Evolutionary conservation across 2,329 filamentous ascomycete species (phyloP), one percentile per base, ranked within the genome.

Genomic region (Claviceps spartinae): DNA sequence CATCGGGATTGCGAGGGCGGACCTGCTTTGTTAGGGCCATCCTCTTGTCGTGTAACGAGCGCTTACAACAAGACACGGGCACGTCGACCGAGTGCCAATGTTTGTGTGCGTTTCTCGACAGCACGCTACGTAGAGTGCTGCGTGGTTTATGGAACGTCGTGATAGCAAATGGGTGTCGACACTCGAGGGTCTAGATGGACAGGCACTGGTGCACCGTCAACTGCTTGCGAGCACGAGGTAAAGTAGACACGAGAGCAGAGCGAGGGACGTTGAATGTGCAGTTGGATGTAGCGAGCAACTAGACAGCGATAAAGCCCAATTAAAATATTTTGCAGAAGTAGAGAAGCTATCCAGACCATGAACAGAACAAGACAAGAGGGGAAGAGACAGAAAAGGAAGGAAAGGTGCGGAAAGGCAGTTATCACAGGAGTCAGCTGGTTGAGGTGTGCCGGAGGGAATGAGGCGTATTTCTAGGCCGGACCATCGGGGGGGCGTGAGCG

Each of bases 1-100:
- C 81, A 70, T 88, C 78, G 58, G 81, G 76, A 68, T 85, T 76
- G 70, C 76, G 77, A 65, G 69, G 69, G 57, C 67, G 69, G 69
- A 66, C 69, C 67, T 72, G 71, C 59, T 65, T 71, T 55, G 72
- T 73, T 67, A 76, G 71, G 69, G 69, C 65, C 76, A 80, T 79
- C 63, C 67, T 66, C 67, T 68, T 60, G 63, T 53, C 56, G 64
- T 61, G 65, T 66, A 63, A 60, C 61, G 61, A 63, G 62, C 62
- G 62, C 69, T 73, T 72, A 74, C 69, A 70, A 70, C 69, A 58
- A 61, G 62, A 65, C 67, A 69, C 68, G 65, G 59, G 58, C 65
- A 69, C 65, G 56, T 48, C 43, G 51, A 34, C 45, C 45, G 13
- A 16, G 52, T 56, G 61, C 55, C 57, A 52, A 60, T 58, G 58